Percentiles rank a stretch among this genome's conserved stretches.
Conservation (phyloP, 177 flowering plant genomes). For the Telopea speciosissima region DNA sequence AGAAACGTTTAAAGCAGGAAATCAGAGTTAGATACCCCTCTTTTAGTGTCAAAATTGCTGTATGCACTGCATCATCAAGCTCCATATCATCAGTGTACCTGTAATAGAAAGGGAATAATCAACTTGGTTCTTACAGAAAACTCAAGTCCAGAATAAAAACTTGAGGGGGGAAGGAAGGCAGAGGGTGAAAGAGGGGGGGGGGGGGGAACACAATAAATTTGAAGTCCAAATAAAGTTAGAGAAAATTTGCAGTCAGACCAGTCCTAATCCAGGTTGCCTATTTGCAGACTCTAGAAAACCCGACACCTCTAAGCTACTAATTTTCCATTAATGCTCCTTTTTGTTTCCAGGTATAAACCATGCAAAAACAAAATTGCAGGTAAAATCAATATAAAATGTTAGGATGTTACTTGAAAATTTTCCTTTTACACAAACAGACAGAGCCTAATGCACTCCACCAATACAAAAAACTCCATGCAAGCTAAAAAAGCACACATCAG, state of each 20-base stretch:
- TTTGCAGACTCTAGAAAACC: not conserved
- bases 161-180: not conserved
- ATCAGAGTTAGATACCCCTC: conserved; percentile 56
- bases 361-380: too few species aligned
- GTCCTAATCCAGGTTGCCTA: not conserved
- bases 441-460: not conserved
- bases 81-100: conserved; percentile 98
- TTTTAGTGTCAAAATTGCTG: conserved; percentile 91
- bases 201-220: too few species aligned
- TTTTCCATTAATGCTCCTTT: not conserved
- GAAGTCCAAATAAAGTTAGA: not conserved
- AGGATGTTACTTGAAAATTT: too few species aligned
- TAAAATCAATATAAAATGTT: too few species aligned
- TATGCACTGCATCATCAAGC: conserved; percentile 99
- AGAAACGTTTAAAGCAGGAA: not conserved
- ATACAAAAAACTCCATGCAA: not conserved
- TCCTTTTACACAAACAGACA: too few species aligned
- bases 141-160: not conserved
- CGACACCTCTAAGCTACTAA: not conserved
- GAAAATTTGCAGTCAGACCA: not conserved
- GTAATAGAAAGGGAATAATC: conserved; percentile 7
- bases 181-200: too few species aligned
- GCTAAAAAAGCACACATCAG: not conserved
- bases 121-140: not conserved
- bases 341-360: too few species aligned